Percentiles rank a stretch among this genome's conserved stretches.
Conservation (phyloP, 345 rosid species). For the Adansonia digitata region DNA sequence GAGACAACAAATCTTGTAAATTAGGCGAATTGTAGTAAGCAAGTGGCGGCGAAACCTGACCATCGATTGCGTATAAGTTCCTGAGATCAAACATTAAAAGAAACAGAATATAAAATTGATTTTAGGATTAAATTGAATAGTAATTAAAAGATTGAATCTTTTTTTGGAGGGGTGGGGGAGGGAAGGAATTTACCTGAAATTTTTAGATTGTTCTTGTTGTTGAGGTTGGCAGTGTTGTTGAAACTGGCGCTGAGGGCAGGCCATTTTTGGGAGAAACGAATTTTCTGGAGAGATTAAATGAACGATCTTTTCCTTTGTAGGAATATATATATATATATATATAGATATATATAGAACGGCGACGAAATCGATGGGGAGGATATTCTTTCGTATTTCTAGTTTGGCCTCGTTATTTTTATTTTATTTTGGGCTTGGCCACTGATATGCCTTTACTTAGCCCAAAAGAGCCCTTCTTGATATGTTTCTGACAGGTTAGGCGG, state of each 20-base stretch:
- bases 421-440: background rate
- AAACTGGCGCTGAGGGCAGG: slow-evolving; percentile 49
- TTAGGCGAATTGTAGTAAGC: slow-evolving; percentile 32
- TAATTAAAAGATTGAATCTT: background rate
- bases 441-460: background rate
- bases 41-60: slow-evolving; percentile 45
- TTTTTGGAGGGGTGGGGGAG: background rate
- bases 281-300: slow-evolving; percentile 1
- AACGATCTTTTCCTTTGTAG: background rate
- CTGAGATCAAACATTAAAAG: slow-evolving; percentile 22
- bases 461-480: background rate
- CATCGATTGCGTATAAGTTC: slow-evolving; percentile 37
- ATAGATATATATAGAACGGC: too few species aligned
- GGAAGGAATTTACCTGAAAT: slow-evolving; percentile 33
- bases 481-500: background rate
- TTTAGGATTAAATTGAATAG: background rate
- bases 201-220: slow-evolving; percentile 35
- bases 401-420: background rate
- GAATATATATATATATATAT: too few species aligned
- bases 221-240: slow-evolving; percentile 32
- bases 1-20: slow-evolving; percentile 56
- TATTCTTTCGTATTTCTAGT: slow-evolving; percentile 18
- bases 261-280: slow-evolving; percentile 30
- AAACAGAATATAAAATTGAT: background rate
- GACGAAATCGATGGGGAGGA: slow-evolving; percentile 16